Percentiles rank a stretch among this genome's conserved stretches.
Conservation (phyloP, 192 early-diverging fungal genomes). For the Podila clonocystis region DNA sequence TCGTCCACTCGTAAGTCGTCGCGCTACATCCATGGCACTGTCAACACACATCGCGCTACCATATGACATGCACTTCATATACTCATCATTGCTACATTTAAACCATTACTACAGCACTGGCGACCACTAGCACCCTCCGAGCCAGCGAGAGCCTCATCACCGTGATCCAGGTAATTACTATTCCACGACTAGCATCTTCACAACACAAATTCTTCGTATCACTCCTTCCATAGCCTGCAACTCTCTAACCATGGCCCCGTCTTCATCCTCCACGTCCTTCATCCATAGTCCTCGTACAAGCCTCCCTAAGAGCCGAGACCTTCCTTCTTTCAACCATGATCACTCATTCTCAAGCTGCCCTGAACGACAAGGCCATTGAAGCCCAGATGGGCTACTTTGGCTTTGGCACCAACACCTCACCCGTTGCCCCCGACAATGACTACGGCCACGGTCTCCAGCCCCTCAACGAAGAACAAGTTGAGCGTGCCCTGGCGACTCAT, state of each 20-base stretch:
- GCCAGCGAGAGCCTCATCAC: constrained; percentile 12
- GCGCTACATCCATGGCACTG: background rate
- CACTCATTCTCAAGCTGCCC: constrained; percentile 1
- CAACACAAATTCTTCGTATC: background rate
- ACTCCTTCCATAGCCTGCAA: background rate
- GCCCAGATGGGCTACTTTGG: constrained; percentile 5
- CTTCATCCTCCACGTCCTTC: background rate
- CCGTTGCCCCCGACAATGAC: background rate
- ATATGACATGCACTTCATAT: background rate
- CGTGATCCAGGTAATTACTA: constrained; percentile 3
- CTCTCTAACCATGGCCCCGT: background rate
- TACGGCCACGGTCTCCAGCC: constrained; percentile 15
- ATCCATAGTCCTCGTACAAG: constrained; percentile 28
- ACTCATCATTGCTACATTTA: background rate
- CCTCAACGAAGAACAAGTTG: constrained; percentile 34
- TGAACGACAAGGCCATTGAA: constrained; percentile 17
- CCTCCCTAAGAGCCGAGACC: constrained; percentile 22
- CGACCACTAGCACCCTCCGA: constrained; percentile 11
- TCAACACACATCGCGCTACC: background rate
- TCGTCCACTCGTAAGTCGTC: constrained; percentile 18
- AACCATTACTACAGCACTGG: constrained; percentile 19
- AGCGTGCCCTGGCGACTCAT: constrained; percentile 2
- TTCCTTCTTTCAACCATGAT: constrained; percentile 1
- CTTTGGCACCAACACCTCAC: constrained; percentile 15
- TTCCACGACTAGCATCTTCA: background rate